Conservation (phyloP, 2,329 filamentous ascomycete species). For the Sporothrix schenckii region DNA sequence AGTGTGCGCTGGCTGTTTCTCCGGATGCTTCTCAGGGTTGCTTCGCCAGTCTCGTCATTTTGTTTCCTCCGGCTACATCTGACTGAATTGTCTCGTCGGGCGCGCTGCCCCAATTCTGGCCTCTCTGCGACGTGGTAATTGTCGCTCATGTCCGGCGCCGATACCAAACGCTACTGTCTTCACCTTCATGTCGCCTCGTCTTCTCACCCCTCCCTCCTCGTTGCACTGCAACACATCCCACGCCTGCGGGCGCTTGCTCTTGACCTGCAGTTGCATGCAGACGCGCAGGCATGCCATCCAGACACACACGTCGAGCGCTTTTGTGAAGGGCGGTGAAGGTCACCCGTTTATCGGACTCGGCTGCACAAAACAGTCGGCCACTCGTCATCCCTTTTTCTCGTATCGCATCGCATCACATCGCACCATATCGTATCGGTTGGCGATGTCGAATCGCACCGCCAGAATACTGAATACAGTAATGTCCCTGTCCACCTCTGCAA, state of each 20-base stretch:
- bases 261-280: conserved; percentile 20
- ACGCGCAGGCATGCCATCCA: background rate
- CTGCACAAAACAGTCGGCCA: background rate
- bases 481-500: background rate
- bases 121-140: background rate
- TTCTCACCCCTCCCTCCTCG: background rate
- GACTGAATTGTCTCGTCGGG: no score
- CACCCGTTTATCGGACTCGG: background rate
- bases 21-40: background rate
- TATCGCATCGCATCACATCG: background rate
- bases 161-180: background rate
- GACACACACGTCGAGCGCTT: background rate
- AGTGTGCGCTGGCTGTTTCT: background rate
- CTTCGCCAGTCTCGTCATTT: background rate
- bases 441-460: background rate
- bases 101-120: background rate
- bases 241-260: conserved; percentile 10
- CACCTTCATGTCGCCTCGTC: background rate
- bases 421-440: background rate
- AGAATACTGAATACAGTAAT: conserved; percentile 14
- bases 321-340: conserved; percentile 23
- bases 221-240: conserved; percentile 20
- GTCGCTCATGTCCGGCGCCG: conserved; percentile 1
- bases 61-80: background rate
- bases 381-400: background rate